Percentiles rank a stretch among this genome's conserved stretches.
These are phyloP conservation scores for Neopestalotiopsis sp. DNA, from an alignment of 2,329 filamentous ascomycete genomes.

Conservation along the genomic window DNA sequence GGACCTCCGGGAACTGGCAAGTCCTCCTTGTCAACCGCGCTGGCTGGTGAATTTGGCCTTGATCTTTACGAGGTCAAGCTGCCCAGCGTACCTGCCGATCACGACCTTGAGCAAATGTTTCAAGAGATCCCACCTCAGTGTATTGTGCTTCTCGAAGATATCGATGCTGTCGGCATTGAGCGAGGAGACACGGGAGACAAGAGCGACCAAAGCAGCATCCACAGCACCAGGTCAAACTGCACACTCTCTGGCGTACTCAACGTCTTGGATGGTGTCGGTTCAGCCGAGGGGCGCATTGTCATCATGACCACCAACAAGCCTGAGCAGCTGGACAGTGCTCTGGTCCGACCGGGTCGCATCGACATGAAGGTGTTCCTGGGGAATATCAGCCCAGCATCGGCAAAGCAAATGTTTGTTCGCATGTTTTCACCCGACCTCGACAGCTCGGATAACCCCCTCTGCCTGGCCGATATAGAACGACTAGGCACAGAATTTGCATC, in stretches of 20 bases:
- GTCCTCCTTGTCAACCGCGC: constrained; percentile 54
- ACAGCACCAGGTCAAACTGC: constrained; percentile 42
- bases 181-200: constrained; percentile 35
- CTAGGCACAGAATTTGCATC: constrained; percentile 36
- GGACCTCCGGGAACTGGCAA: constrained; percentile 40
- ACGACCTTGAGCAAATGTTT: constrained; percentile 56
- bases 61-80: constrained; percentile 60
- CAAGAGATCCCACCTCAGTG: constrained; percentile 57
- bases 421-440: constrained; percentile 38
- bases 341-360: constrained; percentile 66
- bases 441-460: constrained; percentile 11
- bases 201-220: constrained; percentile 28
- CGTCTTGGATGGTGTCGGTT: constrained; percentile 68
- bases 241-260: constrained; percentile 67
- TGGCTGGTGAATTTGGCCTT: constrained; percentile 57
- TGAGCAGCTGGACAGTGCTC: constrained; percentile 62
- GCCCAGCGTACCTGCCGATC: constrained; percentile 45
- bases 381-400: constrained; percentile 40
- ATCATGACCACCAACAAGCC: constrained; percentile 72
- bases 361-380: constrained; percentile 60
- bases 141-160: constrained; percentile 62
- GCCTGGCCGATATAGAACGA: constrained; percentile 22
- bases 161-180: constrained; percentile 54
- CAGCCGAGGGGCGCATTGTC: constrained; percentile 67
- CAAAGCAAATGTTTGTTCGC: constrained; percentile 42